These are phyloP conservation scores for Carex parvula DNA, from an alignment of 176 grass and related monocot species.

Conservation along the genomic window DNA sequence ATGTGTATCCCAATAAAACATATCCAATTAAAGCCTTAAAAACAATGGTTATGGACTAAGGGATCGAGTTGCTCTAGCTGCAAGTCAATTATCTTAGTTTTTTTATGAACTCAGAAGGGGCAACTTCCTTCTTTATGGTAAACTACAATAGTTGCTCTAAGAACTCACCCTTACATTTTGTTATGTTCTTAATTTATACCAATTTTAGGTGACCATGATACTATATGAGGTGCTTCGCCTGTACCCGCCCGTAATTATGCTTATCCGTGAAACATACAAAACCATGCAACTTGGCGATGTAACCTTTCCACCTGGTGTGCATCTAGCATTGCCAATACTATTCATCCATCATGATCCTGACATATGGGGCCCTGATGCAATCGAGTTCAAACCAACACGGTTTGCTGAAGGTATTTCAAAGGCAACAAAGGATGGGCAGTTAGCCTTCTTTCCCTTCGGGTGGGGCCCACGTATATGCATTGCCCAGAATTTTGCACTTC, in stretches of 20 bases:
- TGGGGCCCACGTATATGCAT: constrained; percentile 64
- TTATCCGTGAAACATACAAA: constrained; percentile 48
- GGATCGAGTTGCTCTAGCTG: background rate
- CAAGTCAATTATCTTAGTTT: background rate
- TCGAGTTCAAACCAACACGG: constrained; percentile 61
- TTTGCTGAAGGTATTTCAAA: constrained; percentile 61
- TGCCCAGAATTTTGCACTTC: constrained; percentile 56
- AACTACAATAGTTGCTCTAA: background rate
- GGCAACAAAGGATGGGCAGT: constrained; percentile 32
- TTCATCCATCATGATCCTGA: constrained; percentile 53
- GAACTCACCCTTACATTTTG: background rate
- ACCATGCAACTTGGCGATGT: constrained; percentile 45
- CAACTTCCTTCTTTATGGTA: background rate
- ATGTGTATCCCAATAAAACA: background rate
- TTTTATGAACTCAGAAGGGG: background rate
- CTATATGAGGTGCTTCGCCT: constrained; percentile 64
- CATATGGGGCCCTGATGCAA: constrained; percentile 53
- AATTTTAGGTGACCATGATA: constrained; percentile 56
- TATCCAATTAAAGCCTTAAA: background rate
- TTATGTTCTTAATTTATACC: background rate
- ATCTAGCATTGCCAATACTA: constrained; percentile 35
- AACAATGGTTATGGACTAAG: background rate
- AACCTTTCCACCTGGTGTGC: constrained; percentile 48
- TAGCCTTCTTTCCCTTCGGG: constrained; percentile 65
- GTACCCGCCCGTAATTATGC: constrained; percentile 35